Evolutionary conservation across 1,284 basidiomycete genomes (phyloP).

Genomic region (Quambalaria eucalypti): DNA sequence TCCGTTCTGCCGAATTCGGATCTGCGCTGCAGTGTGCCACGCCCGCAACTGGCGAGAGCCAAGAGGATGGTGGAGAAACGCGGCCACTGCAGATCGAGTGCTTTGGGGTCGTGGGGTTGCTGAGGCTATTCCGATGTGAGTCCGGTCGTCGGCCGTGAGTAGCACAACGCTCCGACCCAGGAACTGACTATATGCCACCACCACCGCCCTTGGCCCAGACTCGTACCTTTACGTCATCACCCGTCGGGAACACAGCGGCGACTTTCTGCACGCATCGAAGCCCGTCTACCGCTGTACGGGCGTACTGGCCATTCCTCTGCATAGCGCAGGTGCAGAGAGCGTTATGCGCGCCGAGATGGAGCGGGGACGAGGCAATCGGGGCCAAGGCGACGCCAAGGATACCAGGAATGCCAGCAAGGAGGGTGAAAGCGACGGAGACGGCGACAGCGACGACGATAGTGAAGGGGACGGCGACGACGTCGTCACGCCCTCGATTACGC

Average conservation of each 20-base stretch:
- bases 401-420: neutral
- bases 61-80: too few relatives aligned
- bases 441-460: conserved; percentile 10
- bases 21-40: too few relatives aligned
- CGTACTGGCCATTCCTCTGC: conserved; percentile 29
- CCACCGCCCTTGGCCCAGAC: too few relatives aligned
- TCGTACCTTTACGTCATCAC: conserved; percentile 37
- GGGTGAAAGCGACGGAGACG: neutral
- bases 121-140: too few relatives aligned
- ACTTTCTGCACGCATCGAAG: conserved; percentile 24
- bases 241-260: conserved; percentile 20
- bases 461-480: conserved; percentile 23
- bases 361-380: conserved; percentile 1
- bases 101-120: too few relatives aligned
- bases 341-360: conserved; percentile 10
- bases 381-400: conserved; percentile 10
- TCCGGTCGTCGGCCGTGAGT: too few relatives aligned
- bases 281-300: conserved; percentile 31
- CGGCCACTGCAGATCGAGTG: too few relatives aligned
- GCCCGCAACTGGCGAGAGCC: too few relatives aligned
- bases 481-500: conserved; percentile 21
- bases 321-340: conserved; percentile 12
- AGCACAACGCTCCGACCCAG: too few relatives aligned
- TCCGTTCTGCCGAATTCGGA: too few relatives aligned
- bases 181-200: too few relatives aligned